Conservation (phyloP, 73 alveolate species). For the Uronychia setigera region DNA sequence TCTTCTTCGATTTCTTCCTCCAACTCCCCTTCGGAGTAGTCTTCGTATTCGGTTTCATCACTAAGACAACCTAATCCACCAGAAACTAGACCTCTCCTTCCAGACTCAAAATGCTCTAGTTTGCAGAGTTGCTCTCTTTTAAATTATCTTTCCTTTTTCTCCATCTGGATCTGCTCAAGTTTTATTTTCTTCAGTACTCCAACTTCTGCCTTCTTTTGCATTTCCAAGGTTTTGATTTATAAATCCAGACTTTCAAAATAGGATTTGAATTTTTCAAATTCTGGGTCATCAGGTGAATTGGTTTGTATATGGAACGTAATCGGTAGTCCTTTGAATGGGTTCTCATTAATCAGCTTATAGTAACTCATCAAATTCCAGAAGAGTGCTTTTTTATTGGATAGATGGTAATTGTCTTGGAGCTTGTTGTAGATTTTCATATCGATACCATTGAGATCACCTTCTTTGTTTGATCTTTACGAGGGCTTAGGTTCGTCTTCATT, state of each 20-base stretch:
- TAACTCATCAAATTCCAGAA: conserved; percentile 24
- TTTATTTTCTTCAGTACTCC: not conserved
- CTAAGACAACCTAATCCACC: no score
- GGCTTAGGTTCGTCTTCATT: not conserved
- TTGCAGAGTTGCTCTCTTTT: not conserved
- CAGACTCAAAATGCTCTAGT: no score
- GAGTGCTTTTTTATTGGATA: conserved; percentile 24
- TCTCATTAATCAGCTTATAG: conserved; percentile 8
- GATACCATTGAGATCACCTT: not conserved
- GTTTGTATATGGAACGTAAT: conserved; percentile 20
- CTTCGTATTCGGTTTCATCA: not conserved
- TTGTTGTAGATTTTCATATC: conserved; percentile 4
- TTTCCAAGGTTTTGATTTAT: not conserved
- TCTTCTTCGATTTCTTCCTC: conserved; percentile 11
- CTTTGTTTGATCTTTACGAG: no score
- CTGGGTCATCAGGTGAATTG: not conserved
- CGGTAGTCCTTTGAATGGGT: conserved; percentile 27
- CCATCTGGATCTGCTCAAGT: no score
- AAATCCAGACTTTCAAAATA: not conserved
- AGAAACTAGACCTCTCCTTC: no score
- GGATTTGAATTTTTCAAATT: not conserved
- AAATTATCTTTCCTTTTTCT: not conserved
- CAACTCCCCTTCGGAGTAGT: not conserved
- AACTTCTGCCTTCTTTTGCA: not conserved
- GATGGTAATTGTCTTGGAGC: conserved; percentile 16